Percentiles rank a stretch among this genome's conserved stretches.
Evolutionary conservation across 106 monocot species (phyloP).

Genomic region (Cymbidium sinense): DNA sequence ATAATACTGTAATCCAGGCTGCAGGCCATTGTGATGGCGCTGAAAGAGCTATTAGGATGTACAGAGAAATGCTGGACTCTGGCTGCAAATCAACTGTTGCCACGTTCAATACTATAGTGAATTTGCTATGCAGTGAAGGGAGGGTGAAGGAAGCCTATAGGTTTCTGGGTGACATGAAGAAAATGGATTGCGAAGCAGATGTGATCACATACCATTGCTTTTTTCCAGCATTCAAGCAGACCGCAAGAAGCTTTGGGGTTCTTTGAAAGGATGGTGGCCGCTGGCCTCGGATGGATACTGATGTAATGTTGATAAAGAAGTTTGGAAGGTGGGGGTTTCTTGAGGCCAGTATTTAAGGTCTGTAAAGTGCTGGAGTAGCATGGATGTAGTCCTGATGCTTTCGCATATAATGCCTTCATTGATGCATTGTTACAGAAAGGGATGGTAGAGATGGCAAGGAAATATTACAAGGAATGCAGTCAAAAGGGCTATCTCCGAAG

Average conservation of each 20-base stretch:
- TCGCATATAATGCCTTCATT: no score
- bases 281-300: conserved; percentile 78
- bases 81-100: conserved; percentile 56
- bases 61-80: conserved; percentile 64
- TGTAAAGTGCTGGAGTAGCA: conserved; percentile 74
- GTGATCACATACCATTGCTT: no score
- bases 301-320: conserved; percentile 89
- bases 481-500: no score
- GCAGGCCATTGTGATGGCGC: conserved; percentile 47
- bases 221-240: conserved; percentile 50
- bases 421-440: conserved; percentile 79
- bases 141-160: no score
- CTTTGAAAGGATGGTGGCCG: conserved; percentile 74
- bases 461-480: conserved; percentile 81
- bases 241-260: conserved; percentile 58
- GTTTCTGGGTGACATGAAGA: no score
- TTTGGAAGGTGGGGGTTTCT: no score
- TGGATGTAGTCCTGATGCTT: conserved; percentile 70
- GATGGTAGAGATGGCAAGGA: conserved; percentile 75
- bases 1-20: conserved; percentile 72
- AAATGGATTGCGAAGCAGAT: no score
- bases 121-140: no score
- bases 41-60: conserved; percentile 47
- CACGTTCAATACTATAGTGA: conserved; percentile 65
- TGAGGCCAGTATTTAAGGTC: conserved; percentile 61